Base-by-base conservation (phyloP, 495 filamentous ascomycete species). In the Penicillium desertorum region DNA sequence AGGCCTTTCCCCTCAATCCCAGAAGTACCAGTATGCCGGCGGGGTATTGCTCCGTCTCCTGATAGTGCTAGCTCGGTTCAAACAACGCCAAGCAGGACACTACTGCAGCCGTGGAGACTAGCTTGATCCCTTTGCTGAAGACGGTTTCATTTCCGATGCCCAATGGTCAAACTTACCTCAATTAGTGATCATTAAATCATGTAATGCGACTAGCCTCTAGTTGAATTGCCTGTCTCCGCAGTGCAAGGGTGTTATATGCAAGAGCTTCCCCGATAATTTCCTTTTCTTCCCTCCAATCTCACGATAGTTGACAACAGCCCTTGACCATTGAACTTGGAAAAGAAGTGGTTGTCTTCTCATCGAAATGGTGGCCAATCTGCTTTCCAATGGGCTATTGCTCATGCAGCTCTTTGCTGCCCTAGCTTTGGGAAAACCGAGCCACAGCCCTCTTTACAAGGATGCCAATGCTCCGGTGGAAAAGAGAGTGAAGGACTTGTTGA, bases 401-500 rank as follows among this genome's bases (percentile, higher is more conserved):
- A 45, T 67, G 42, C 66, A 71, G 46, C 65, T 74, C 32, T 58
- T 61, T 42, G 56, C 61, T 32, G 63, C 67, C 23, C 22, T 64
- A 17, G 59, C 62, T 16, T 43, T 57, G 39, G 66, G 64, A 14
- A 57, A 64, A n/a, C 20, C 42, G 45, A 50, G 47, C 45, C 36
- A 34, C 0, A 61, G 43, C 4, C 72, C 70, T 0, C 53, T 77
- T 4, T 89, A 89, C 79, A 89, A 87, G 63, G 75, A 89, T 65
- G 70, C 87, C 0, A 71, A 70, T 19, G 82, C 82, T 0, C 62
- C 79, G 5, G 77, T 88, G 12, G 86, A 88, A 45, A 79, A 76
- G 49, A 75, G 87, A 42, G 81, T 90, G 8, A 67, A 76, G 9
- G 86, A 89, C 66, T 72, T 90, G 22, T 60, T 90, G 54, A 78